phyloP scores from a whole-genome alignment of 2,329 filamentous ascomycete species.

The Venturiaceae sp. region DNA sequence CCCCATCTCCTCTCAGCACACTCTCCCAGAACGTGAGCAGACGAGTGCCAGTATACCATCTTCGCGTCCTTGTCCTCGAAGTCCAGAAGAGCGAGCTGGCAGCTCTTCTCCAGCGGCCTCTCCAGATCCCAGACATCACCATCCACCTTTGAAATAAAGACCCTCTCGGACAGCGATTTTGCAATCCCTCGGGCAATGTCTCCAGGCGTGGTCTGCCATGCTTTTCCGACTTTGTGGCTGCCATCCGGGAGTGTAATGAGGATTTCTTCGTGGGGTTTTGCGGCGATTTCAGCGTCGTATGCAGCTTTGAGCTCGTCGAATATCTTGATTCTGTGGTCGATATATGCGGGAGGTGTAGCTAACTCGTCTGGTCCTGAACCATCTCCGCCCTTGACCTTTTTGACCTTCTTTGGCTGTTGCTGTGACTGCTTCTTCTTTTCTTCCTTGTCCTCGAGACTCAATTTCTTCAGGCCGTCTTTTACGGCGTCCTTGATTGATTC shows the following conservation, averaged over 20 bases:
- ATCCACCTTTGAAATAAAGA: conserved; percentile 77
- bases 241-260: conserved; percentile 66
- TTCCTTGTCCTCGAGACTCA: conserved; percentile 35
- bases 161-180: conserved; percentile 78
- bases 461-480: conserved; percentile 52
- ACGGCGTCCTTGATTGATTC: conserved; percentile 40
- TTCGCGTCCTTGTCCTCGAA: conserved; percentile 73
- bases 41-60: conserved; percentile 97
- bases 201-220: conserved; percentile 85
- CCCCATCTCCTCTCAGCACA: conserved; percentile 84
- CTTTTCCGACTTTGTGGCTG: conserved; percentile 60
- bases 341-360: conserved; percentile 57
- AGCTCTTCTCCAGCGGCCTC: conserved; percentile 78
- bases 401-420: conserved; percentile 17
- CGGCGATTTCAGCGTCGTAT: conserved; percentile 64
- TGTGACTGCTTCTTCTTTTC: conserved; percentile 2
- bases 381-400: conserved; percentile 24
- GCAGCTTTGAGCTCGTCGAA: conserved; percentile 84
- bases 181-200: conserved; percentile 69
- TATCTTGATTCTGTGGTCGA: conserved; percentile 73
- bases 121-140: conserved; percentile 89
- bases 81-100: conserved; percentile 72
- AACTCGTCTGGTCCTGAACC: conserved; percentile 37
- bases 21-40: conserved; percentile 91
- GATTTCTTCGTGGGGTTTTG: conserved; percentile 65